Conservation (phyloP, 164 flowering plant species). For the Aristolochia contorta region DNA sequence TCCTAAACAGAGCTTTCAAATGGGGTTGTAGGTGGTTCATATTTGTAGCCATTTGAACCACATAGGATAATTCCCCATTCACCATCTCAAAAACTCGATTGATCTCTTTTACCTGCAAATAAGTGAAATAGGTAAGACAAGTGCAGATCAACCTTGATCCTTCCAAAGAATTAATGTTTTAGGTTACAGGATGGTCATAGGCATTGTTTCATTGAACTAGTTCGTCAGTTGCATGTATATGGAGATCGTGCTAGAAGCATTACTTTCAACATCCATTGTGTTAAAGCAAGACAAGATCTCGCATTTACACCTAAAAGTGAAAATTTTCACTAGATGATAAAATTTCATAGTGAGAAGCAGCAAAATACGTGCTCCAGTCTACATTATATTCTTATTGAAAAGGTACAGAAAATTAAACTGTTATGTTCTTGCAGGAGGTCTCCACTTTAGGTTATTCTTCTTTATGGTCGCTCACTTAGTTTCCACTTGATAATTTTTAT, state of each 20-base stretch:
- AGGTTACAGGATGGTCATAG: neutral
- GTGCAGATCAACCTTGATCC: neutral
- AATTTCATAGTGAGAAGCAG: no score
- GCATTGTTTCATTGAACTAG: neutral
- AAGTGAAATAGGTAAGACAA: neutral
- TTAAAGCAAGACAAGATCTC: neutral
- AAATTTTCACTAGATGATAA: no score
- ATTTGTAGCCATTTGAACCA: slow-evolving; percentile 44
- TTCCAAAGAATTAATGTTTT: neutral
- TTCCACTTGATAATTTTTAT: no score
- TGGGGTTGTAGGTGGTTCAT: slow-evolving; percentile 33
- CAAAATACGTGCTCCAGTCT: no score
- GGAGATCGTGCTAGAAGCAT: neutral
- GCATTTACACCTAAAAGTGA: no score
- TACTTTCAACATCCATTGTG: neutral
- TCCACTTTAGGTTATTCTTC: no score
- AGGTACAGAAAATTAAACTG: no score
- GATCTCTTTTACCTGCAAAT: slow-evolving; percentile 39
- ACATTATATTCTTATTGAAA: no score
- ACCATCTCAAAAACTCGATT: slow-evolving; percentile 32
- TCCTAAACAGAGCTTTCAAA: slow-evolving; percentile 36
- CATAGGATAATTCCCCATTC: slow-evolving; percentile 36
- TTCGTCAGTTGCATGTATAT: no score
- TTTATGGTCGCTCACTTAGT: no score
- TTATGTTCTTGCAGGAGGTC: no score